Percentiles rank a stretch among this genome's conserved stretches.
Conservation (phyloP, 768 basidiomycete genomes). For the Infundibulicybe gibba region DNA sequence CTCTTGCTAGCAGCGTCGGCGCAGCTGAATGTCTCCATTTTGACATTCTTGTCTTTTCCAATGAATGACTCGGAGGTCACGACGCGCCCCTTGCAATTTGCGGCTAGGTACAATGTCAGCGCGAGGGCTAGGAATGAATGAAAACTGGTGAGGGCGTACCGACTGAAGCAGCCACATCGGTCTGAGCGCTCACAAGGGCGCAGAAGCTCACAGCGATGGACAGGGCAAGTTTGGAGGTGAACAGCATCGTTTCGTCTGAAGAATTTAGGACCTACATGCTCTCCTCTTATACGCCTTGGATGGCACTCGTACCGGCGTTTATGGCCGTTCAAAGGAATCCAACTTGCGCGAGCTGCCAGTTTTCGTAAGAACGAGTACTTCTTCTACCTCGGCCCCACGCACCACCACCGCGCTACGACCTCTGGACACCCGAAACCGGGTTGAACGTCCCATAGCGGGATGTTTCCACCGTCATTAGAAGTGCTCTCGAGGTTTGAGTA, state of each 20-base stretch:
- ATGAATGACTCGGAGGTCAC: constrained; percentile 28
- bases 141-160: too few relatives aligned
- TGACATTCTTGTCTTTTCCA: constrained; percentile 39
- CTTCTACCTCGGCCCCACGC: constrained; percentile 34
- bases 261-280: too few relatives aligned
- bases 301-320: too few relatives aligned
- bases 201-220: too few relatives aligned
- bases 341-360: constrained; percentile 41
- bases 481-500: too few relatives aligned
- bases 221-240: too few relatives aligned
- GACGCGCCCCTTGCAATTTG: constrained; percentile 17
- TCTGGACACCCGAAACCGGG: constrained; percentile 34
- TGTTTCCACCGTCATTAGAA: too few relatives aligned
- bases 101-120: constrained; percentile 1
- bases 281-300: too few relatives aligned
- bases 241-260: too few relatives aligned
- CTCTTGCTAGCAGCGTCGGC: constrained; percentile 2
- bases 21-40: constrained; percentile 31
- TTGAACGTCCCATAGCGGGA: constrained; percentile 28
- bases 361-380: constrained; percentile 29
- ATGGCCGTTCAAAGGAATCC: constrained; percentile 31
- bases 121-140: too few relatives aligned
- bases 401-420: constrained; percentile 33
- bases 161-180: not conserved
- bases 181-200: too few relatives aligned